Evolutionary conservation across 345 rosid species (phyloP).

Genomic region (Arabidopsis suecica): DNA sequence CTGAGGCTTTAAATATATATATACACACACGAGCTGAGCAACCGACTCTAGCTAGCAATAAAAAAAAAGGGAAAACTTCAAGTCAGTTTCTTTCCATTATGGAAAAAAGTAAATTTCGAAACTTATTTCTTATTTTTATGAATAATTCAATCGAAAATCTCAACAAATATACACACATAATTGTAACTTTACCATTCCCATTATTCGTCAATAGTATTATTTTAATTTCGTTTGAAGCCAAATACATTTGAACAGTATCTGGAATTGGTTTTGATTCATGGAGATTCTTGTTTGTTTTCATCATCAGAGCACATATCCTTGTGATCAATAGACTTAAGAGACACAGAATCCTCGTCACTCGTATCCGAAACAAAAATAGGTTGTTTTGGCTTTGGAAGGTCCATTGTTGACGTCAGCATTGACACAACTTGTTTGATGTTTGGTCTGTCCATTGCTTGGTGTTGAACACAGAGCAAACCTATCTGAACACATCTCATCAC

Average conservation of each 20-base stretch:
- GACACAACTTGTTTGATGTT: slow-evolving; percentile 25
- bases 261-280: neutral
- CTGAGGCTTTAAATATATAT: no score
- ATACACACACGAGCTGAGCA: no score
- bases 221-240: neutral
- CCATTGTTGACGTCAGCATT: slow-evolving; percentile 21
- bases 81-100: no score
- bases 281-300: slow-evolving; percentile 8
- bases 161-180: no score
- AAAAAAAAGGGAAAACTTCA: no score
- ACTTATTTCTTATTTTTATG: no score
- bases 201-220: no score
- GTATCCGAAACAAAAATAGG: slow-evolving; percentile 20
- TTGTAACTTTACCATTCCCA: neutral
- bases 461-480: neutral
- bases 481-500: neutral
- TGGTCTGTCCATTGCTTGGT: slow-evolving; percentile 32
- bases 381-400: slow-evolving; percentile 24
- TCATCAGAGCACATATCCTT: slow-evolving; percentile 12
- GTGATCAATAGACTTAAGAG: slow-evolving; percentile 10
- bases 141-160: no score
- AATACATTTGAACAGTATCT: no score
- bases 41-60: no score
- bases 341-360: neutral
- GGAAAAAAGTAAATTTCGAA: no score